Percentiles rank a stretch among this genome's conserved stretches.
These are phyloP conservation scores for Linum tenue DNA, from an alignment of 345 rosid species.

Conservation along the genomic window DNA sequence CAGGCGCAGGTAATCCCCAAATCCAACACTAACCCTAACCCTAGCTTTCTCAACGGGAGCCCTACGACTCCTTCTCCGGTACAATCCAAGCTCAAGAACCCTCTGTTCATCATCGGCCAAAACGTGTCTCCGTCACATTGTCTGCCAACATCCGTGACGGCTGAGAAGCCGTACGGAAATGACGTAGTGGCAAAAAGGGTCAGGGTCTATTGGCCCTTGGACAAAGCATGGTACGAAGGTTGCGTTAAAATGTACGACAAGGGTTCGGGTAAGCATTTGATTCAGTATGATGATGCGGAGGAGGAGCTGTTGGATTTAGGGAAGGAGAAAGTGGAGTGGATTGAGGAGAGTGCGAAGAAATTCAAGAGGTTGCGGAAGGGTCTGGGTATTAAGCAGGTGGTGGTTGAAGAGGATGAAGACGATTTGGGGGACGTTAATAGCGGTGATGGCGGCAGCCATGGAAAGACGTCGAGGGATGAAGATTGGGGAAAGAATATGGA, in stretches of 20 bases:
- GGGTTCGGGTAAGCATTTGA: constrained; percentile 50
- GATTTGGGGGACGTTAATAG: constrained; percentile 31
- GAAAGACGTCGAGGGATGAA: constrained; percentile 67
- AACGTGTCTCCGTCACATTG: constrained; percentile 24
- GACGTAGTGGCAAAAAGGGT: constrained; percentile 61
- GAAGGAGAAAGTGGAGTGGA: constrained; percentile 85
- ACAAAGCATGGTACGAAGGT: constrained; percentile 81
- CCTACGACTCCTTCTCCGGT: constrained; percentile 74
- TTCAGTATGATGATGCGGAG: constrained; percentile 73
- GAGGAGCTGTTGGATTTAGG: constrained; percentile 80
- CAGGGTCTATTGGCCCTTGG: constrained; percentile 92
- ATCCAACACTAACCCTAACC: constrained; percentile 22
- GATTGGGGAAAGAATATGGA: constrained; percentile 57
- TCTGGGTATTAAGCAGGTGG: constrained; percentile 29
- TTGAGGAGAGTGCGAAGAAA: constrained; percentile 26
- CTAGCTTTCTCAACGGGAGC: constrained; percentile 27
- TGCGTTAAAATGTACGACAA: constrained; percentile 39
- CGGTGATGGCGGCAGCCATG: constrained; percentile 14
- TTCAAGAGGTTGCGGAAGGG: constrained; percentile 65
- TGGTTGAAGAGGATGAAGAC: constrained; percentile 40
- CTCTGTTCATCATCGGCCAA: constrained; percentile 58
- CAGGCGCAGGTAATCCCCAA: constrained; percentile 10
- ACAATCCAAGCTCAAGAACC: constrained; percentile 45
- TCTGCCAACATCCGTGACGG: constrained; percentile 17
- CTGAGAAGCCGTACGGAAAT: constrained; percentile 27